A percentile compares a stretch with the other conserved stretches of the same genome.
phyloP scores from a whole-genome alignment of 345 rosid species.

The Camelina hispida region DNA sequence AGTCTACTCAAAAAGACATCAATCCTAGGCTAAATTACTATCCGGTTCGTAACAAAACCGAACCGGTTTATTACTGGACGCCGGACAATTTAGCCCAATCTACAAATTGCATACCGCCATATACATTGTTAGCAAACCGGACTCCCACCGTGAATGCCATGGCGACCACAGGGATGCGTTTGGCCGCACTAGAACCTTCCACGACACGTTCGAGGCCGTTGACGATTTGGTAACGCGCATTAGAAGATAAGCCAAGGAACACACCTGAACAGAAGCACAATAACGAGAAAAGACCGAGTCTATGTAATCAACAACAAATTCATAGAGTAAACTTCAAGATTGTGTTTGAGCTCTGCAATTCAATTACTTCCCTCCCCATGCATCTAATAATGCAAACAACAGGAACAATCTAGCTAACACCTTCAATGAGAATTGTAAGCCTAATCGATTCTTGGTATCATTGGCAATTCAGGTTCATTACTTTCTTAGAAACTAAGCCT shows the following conservation, averaged over 20 bases:
- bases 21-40: too few species aligned
- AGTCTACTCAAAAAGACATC: too few species aligned
- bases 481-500: conserved; percentile 11
- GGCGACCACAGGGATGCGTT: conserved; percentile 72
- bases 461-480: conserved; percentile 10
- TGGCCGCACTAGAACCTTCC: conserved; percentile 75
- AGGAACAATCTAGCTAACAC: conserved; percentile 14
- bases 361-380: too few species aligned
- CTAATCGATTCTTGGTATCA: conserved; percentile 2
- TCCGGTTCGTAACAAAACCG: too few species aligned
- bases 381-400: too few species aligned
- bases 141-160: conserved; percentile 92
- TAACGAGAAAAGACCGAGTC: conserved; percentile 14
- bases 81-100: too few species aligned
- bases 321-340: too few species aligned
- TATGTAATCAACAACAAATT: not conserved
- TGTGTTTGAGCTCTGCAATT: too few species aligned
- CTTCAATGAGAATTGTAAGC: not conserved
- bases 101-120: too few species aligned
- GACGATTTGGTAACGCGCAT: conserved; percentile 85
- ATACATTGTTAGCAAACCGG: too few species aligned
- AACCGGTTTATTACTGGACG: too few species aligned
- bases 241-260: conserved; percentile 88
- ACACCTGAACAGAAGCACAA: conserved; percentile 62
- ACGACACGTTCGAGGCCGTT: conserved; percentile 74